Evolutionary conservation across 768 basidiomycete genomes (phyloP).

Genomic region (Tulasnella sp.): DNA sequence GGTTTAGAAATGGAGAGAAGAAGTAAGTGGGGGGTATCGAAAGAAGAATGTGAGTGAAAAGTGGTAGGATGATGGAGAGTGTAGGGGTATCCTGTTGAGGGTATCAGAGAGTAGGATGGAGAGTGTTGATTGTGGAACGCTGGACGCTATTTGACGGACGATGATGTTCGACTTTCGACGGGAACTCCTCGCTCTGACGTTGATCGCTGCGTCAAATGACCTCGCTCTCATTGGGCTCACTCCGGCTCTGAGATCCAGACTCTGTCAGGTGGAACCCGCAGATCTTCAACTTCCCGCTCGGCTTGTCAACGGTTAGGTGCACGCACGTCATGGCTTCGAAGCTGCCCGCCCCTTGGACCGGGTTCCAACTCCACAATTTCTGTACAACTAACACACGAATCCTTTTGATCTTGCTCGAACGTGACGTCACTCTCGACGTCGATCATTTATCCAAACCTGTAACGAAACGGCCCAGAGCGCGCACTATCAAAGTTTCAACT

Average conservation of each 20-base stretch:
- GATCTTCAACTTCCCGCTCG: too few relatives aligned
- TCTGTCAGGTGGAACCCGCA: too few relatives aligned
- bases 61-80: background rate
- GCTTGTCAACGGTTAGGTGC: too few relatives aligned
- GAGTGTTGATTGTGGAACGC: background rate
- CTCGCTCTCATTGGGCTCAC: background rate
- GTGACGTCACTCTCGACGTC: background rate
- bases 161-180: background rate
- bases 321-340: background rate
- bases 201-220: background rate
- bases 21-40: background rate
- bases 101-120: background rate
- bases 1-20: background rate
- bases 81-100: conserved; percentile 11
- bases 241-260: background rate
- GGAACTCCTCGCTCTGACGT: background rate
- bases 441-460: background rate
- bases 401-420: too few relatives aligned
- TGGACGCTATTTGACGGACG: background rate
- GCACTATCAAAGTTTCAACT: too few relatives aligned
- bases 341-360: too few relatives aligned
- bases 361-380: too few relatives aligned
- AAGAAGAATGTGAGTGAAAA: background rate
- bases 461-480: too few relatives aligned
- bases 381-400: too few relatives aligned